Evolutionary conservation across 2,329 filamentous ascomycete genomes (phyloP).

Genomic region (Botryosphaeria dothidea): DNA sequence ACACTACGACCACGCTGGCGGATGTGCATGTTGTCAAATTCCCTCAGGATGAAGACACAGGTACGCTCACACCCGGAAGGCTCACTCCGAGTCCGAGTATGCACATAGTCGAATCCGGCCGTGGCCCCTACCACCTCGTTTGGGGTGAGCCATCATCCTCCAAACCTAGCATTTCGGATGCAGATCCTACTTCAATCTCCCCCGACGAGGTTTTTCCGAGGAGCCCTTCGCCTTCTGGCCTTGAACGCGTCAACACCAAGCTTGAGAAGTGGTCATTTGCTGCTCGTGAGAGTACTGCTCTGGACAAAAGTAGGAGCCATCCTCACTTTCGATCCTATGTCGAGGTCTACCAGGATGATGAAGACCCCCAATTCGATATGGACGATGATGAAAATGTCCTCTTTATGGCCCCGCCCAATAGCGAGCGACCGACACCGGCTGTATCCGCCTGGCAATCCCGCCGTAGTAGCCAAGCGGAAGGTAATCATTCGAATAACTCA

Average conservation of each 20-base stretch:
- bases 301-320: slow-evolving; percentile 3
- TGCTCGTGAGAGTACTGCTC: slow-evolving; percentile 8
- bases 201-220: slow-evolving; percentile 26
- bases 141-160: slow-evolving; percentile 30
- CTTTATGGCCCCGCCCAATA: slow-evolving; percentile 31
- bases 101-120: slow-evolving; percentile 33
- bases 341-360: slow-evolving; percentile 24
- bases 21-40: slow-evolving; percentile 37
- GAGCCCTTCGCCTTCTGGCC: slow-evolving; percentile 23
- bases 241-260: slow-evolving; percentile 34
- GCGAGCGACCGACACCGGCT: slow-evolving; percentile 27
- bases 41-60: slow-evolving; percentile 22
- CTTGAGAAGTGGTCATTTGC: slow-evolving; percentile 31
- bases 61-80: slow-evolving; percentile 5
- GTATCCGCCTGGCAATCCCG: slow-evolving; percentile 27
- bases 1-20: slow-evolving; percentile 33
- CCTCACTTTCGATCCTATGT: slow-evolving; percentile 21
- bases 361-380: slow-evolving; percentile 3
- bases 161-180: slow-evolving; percentile 12
- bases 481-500: background rate
- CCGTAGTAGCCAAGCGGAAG: slow-evolving; percentile 23
- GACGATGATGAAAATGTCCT: slow-evolving; percentile 20
- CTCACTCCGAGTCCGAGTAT: slow-evolving; percentile 33
- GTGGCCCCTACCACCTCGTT: slow-evolving; percentile 32
- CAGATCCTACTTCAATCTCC: background rate